Conservation (phyloP, 106 monocot genomes). For the Apostasia ramifera region DNA sequence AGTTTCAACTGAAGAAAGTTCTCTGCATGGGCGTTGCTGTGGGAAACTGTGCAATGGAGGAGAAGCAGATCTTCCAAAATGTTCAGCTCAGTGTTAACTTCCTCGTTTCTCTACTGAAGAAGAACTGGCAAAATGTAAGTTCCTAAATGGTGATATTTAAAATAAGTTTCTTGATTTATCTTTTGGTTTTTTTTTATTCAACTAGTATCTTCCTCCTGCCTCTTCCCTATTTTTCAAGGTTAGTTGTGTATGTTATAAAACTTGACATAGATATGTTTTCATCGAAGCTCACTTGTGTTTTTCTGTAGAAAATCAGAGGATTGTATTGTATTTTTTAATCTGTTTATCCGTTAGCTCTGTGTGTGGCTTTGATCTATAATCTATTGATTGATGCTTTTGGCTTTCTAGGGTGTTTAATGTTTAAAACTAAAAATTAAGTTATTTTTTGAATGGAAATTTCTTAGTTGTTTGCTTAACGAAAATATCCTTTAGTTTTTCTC, state of each 20-base stretch:
- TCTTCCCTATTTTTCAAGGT: background rate
- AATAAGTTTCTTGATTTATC: background rate
- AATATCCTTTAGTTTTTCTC: too few relatives aligned
- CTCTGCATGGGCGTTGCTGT: slow-evolving; percentile 90
- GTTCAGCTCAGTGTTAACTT: slow-evolving; percentile 80
- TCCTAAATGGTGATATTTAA: background rate
- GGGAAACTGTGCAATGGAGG: slow-evolving; percentile 75
- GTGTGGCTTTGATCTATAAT: too few relatives aligned
- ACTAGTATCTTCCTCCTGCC: background rate
- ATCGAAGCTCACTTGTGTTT: background rate
- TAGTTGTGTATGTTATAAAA: background rate
- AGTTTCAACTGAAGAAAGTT: slow-evolving; percentile 85
- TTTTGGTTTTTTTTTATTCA: background rate
- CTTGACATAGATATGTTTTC: background rate
- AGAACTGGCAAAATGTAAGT: slow-evolving; percentile 87
- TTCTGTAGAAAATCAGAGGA: background rate
- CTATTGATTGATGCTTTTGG: too few relatives aligned
- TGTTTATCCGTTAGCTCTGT: too few relatives aligned
- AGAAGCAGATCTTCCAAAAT: slow-evolving; percentile 79
- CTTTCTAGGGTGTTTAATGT: too few relatives aligned
- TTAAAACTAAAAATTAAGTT: too few relatives aligned
- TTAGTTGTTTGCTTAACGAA: too few relatives aligned
- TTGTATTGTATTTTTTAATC: too few relatives aligned
- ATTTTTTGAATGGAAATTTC: too few relatives aligned
- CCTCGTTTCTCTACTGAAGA: slow-evolving; percentile 78